These are phyloP conservation scores for Cytidiella melzeri DNA, from an alignment of 768 basidiomycete genomes.

Conservation along the genomic window DNA sequence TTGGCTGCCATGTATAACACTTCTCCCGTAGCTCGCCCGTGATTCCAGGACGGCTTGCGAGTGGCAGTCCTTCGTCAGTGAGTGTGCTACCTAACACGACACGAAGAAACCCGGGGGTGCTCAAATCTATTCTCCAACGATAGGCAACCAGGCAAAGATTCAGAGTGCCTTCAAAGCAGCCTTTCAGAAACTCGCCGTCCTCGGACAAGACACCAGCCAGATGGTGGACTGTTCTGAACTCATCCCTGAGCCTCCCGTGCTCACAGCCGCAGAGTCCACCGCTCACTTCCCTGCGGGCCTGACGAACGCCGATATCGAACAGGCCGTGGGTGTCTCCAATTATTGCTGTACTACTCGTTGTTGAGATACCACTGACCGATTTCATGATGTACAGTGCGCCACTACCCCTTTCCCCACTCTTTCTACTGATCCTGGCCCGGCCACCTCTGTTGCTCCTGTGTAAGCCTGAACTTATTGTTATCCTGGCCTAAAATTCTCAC, in stretches of 20 bases:
- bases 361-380: not conserved
- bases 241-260: slow-evolving; percentile 8
- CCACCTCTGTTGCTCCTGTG: slow-evolving; percentile 16
- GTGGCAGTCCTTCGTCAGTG: slow-evolving; percentile 24
- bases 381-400: slow-evolving; percentile 14
- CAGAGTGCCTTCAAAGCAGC: slow-evolving; percentile 10
- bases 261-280: not conserved
- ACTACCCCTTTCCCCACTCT: slow-evolving; percentile 18
- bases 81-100: not conserved
- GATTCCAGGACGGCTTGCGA: slow-evolving; percentile 25
- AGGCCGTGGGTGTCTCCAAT: slow-evolving; percentile 13
- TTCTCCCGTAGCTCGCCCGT: slow-evolving; percentile 16
- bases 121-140: not conserved
- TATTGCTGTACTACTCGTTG: slow-evolving; percentile 1
- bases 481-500: too few relatives aligned
- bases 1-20: not conserved
- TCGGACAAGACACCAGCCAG: slow-evolving; percentile 10
- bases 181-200: slow-evolving; percentile 9
- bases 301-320: slow-evolving; percentile 19
- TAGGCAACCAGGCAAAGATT: slow-evolving; percentile 19
- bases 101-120: not conserved
- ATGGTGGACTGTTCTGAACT: slow-evolving; percentile 15
- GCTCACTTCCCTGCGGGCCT: slow-evolving; percentile 22
- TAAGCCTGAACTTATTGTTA: too few relatives aligned
- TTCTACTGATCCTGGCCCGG: slow-evolving; percentile 25